Conservation (phyloP, 768 basidiomycete genomes). For the Lentinus tigrinus region DNA sequence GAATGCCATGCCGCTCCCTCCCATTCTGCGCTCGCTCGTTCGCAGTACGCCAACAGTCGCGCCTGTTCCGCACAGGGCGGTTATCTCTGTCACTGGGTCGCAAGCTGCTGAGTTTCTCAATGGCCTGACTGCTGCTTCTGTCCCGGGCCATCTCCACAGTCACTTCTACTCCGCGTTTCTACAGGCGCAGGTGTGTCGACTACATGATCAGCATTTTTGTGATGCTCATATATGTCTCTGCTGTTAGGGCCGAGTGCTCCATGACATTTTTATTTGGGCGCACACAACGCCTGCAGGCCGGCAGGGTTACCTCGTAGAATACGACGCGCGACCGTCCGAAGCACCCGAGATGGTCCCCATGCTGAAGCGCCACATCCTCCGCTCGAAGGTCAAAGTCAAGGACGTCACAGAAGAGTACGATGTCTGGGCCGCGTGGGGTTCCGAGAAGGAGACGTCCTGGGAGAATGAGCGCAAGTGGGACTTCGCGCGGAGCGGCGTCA, state of each 20-base stretch:
- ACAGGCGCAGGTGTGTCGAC: conserved; percentile 28
- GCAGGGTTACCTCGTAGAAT: conserved; percentile 67
- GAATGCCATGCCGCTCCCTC: conserved; percentile 30
- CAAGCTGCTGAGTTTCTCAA: conserved; percentile 76
- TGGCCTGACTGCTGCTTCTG: conserved; percentile 27
- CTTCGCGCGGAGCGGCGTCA: conserved; percentile 66
- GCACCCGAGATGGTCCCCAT: conserved; percentile 61
- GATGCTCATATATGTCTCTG: not conserved
- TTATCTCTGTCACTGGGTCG: conserved; percentile 77
- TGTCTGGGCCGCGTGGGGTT: conserved; percentile 82
- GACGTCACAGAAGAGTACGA: conserved; percentile 78
- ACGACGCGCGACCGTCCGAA: conserved; percentile 61
- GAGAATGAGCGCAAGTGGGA: conserved; percentile 49
- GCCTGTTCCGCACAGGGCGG: conserved; percentile 58
- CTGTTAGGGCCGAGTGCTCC: conserved; percentile 74
- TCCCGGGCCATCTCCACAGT: conserved; percentile 17
- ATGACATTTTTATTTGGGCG: conserved; percentile 86
- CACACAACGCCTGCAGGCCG: conserved; percentile 42
- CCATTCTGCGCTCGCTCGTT: conserved; percentile 43
- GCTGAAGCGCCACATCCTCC: conserved; percentile 81
- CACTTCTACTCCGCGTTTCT: conserved; percentile 28
- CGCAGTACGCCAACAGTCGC: conserved; percentile 47
- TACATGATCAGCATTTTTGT: not conserved
- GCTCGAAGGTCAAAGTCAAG: conserved; percentile 83
- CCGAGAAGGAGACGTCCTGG: conserved; percentile 34